Evolutionary conservation across 1,284 basidiomycete genomes (phyloP).

Genomic region (Ustilago cynodontis): DNA sequence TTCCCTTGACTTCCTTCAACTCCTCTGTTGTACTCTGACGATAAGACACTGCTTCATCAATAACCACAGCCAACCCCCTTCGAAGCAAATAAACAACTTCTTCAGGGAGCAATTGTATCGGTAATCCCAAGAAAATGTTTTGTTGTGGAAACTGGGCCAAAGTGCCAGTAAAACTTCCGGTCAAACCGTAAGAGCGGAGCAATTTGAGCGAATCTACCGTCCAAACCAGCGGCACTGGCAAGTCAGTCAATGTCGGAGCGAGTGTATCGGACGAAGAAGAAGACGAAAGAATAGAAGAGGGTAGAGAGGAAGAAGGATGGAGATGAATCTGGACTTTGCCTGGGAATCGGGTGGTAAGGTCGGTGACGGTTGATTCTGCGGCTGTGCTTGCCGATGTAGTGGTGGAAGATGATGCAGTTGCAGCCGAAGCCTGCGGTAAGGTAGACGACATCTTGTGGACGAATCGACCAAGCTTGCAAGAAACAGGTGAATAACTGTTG

Average conservation of each 20-base stretch:
- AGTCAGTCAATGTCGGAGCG: not conserved
- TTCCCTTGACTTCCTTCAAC: slow-evolving; percentile 21
- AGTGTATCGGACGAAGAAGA: not conserved
- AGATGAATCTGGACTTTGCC: slow-evolving; percentile 36
- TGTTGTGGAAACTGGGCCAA: slow-evolving; percentile 95
- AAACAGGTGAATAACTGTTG: too few species aligned
- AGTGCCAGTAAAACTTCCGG: slow-evolving; percentile 87
- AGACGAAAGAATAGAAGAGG: not conserved
- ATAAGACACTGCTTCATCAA: slow-evolving; percentile 38
- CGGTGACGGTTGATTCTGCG: not conserved
- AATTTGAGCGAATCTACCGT: slow-evolving; percentile 34
- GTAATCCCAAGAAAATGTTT: slow-evolving; percentile 93
- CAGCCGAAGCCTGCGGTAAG: not conserved
- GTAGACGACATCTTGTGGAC: slow-evolving; percentile 9
- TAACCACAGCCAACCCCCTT: slow-evolving; percentile 74
- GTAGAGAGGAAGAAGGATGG: slow-evolving; percentile 15
- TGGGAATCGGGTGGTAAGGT: slow-evolving; percentile 11
- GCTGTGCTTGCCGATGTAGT: not conserved
- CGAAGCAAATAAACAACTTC: slow-evolving; percentile 89
- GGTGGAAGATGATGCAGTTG: not conserved
- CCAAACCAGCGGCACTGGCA: slow-evolving; percentile 39
- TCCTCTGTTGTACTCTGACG: not conserved
- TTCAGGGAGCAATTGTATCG: slow-evolving; percentile 87
- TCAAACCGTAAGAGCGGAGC: slow-evolving; percentile 77
- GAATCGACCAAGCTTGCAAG: too few species aligned